Evolutionary conservation across 768 basidiomycete genomes (phyloP).

Genomic region (Polyporus arcularius): DNA sequence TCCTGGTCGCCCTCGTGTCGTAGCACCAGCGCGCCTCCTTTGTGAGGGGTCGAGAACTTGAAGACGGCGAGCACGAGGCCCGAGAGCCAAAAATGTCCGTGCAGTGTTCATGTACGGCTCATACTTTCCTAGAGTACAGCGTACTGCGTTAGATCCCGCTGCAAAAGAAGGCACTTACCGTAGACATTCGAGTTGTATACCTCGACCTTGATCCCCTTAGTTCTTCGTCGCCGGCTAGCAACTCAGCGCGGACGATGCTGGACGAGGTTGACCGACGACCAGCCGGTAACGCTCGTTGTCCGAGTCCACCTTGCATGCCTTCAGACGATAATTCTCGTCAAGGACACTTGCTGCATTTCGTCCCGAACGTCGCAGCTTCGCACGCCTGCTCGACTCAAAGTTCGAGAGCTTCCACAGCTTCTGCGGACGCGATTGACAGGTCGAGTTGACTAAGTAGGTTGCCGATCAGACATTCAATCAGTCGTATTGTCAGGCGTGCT

Average conservation of each 20-base stretch:
- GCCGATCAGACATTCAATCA: no score
- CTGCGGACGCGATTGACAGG: not conserved
- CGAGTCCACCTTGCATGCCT: slow-evolving; percentile 32
- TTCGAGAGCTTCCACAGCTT: not conserved
- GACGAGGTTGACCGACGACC: not conserved
- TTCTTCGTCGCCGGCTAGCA: no score
- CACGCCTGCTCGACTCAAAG: slow-evolving; percentile 24
- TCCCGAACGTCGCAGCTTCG: slow-evolving; percentile 31
- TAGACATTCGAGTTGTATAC: slow-evolving; percentile 32
- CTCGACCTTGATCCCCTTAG: slow-evolving; percentile 7
- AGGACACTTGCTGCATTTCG: slow-evolving; percentile 25
- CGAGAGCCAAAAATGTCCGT: slow-evolving; percentile 41
- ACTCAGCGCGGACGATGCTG: not conserved
- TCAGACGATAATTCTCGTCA: slow-evolving; percentile 31
- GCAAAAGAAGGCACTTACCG: slow-evolving; percentile 12
- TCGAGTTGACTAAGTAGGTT: slow-evolving; percentile 1
- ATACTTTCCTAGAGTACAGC: slow-evolving; percentile 15
- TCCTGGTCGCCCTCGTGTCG: slow-evolving; percentile 27
- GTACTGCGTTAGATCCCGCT: no score
- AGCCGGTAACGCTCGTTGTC: not conserved
- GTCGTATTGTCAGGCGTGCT: not conserved
- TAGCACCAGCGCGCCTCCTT: slow-evolving; percentile 46
- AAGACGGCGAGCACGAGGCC: slow-evolving; percentile 35
- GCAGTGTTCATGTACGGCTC: slow-evolving; percentile 28
- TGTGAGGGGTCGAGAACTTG: slow-evolving; percentile 44